Conservation (phyloP, 441 rosid genomes). For the Manihot esculenta region DNA sequence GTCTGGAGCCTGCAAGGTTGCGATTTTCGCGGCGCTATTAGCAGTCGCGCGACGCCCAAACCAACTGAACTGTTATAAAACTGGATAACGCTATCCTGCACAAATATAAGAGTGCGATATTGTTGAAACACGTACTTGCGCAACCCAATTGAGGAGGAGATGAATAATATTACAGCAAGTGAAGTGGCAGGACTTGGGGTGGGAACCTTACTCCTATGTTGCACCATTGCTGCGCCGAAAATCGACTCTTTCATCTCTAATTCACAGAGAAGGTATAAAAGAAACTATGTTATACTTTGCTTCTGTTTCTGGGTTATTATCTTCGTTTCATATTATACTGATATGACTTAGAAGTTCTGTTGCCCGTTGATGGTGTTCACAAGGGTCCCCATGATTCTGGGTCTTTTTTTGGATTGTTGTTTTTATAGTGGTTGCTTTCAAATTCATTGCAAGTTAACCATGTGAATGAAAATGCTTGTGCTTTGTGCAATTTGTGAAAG, state of each 20-base stretch:
- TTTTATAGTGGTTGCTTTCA: background rate
- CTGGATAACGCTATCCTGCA: too few relatives aligned
- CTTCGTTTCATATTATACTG: background rate
- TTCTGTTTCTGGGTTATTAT: background rate
- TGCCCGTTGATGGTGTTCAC: background rate
- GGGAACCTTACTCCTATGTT: conserved; percentile 38
- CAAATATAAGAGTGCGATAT: too few relatives aligned
- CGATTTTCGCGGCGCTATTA: conserved; percentile 80
- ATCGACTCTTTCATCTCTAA: conserved; percentile 76
- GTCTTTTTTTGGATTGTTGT: background rate
- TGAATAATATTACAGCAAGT: conserved; percentile 76
- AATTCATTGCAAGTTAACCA: too few relatives aligned
- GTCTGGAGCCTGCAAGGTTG: conserved; percentile 78
- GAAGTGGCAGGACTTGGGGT: conserved; percentile 55
- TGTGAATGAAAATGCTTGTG: background rate
- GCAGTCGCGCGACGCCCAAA: conserved; percentile 85
- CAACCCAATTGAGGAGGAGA: conserved; percentile 10
- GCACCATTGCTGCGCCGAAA: conserved; percentile 71
- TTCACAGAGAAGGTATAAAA: conserved; percentile 65
- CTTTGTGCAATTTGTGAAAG: too few relatives aligned
- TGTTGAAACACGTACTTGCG: too few relatives aligned
- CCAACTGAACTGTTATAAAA: conserved; percentile 68
- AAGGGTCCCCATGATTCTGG: background rate
- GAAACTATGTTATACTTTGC: background rate
- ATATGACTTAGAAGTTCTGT: background rate